A percentile compares a stretch with the other conserved stretches of the same genome.
These are phyloP conservation scores for Claviceps spartinae DNA, from an alignment of 2,329 filamentous ascomycete genomes.

Conservation along the genomic window DNA sequence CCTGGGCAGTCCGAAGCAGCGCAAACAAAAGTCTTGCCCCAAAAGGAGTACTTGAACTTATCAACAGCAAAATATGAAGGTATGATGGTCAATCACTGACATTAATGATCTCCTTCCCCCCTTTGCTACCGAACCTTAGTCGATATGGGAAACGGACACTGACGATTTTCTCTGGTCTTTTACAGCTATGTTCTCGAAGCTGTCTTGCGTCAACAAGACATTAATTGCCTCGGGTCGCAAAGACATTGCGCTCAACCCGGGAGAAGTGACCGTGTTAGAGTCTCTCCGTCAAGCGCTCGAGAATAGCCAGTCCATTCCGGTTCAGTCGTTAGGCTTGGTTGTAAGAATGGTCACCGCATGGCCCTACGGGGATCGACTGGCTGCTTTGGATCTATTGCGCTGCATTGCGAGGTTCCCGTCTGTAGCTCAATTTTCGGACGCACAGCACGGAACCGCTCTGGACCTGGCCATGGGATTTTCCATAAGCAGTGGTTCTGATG, in stretches of 20 bases:
- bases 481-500: conserved; percentile 34
- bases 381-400: conserved; percentile 78
- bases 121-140: not conserved
- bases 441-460: conserved; percentile 44
- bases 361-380: conserved; percentile 68
- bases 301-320: conserved; percentile 32
- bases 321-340: conserved; percentile 46
- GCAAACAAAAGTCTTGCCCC: conserved; percentile 54
- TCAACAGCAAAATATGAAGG: conserved; percentile 56
- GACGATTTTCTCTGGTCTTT: conserved; percentile 13
- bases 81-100: conserved; percentile 13
- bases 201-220: conserved; percentile 59
- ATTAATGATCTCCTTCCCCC: too few species aligned
- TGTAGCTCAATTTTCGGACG: conserved; percentile 46
- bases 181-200: conserved; percentile 59
- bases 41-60: conserved; percentile 67
- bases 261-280: conserved; percentile 51
- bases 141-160: not conserved
- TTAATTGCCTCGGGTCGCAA: conserved; percentile 60
- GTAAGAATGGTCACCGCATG: conserved; percentile 63
- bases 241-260: conserved; percentile 58
- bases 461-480: conserved; percentile 32
- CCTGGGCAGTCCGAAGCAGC: conserved; percentile 40
- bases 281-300: conserved; percentile 52
- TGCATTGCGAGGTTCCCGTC: conserved; percentile 58